Percentiles rank a stretch among this genome's conserved stretches.
These are phyloP conservation scores for Micractinium sp. DNA, from an alignment of 139 green algal genomes.

Conservation along the genomic window DNA sequence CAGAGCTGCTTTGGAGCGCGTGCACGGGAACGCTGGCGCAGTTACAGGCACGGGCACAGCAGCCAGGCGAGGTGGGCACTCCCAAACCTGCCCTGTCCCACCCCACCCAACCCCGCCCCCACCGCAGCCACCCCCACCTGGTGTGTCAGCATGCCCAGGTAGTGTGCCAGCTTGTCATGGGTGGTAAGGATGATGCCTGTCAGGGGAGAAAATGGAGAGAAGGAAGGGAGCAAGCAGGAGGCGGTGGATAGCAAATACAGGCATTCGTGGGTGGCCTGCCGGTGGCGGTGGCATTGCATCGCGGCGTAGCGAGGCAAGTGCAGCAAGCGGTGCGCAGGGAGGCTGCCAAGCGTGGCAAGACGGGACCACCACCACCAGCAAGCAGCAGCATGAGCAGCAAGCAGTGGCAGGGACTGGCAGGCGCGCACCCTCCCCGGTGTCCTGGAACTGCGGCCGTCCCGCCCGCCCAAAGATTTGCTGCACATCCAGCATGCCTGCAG, in stretches of 20 bases:
- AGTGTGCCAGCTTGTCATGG: constrained; percentile 96
- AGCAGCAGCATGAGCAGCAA: too few species aligned
- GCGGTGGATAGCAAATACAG: background rate
- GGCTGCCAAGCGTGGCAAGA: background rate
- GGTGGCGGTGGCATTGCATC: background rate
- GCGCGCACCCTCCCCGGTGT: constrained; percentile 46
- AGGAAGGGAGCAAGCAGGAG: background rate
- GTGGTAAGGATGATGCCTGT: constrained; percentile 96
- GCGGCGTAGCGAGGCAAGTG: too few species aligned
- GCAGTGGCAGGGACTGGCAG: background rate
- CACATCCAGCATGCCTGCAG: constrained; percentile 93
- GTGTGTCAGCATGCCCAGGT: constrained; percentile 95
- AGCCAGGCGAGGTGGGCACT: background rate
- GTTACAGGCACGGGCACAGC: background rate
- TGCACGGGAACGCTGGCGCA: too few species aligned
- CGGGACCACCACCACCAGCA: background rate
- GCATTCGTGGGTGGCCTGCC: background rate
- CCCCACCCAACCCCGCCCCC: too few species aligned
- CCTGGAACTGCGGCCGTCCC: constrained; percentile 91
- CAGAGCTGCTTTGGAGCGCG: too few species aligned
- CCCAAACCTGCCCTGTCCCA: too few species aligned
- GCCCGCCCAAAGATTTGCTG: constrained; percentile 99
- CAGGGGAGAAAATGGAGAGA: background rate
- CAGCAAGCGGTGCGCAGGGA: background rate
- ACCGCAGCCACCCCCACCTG: background rate